Base-by-base conservation (phyloP, 345 rosid genomes). In the Euphorbia peplus region DNA sequence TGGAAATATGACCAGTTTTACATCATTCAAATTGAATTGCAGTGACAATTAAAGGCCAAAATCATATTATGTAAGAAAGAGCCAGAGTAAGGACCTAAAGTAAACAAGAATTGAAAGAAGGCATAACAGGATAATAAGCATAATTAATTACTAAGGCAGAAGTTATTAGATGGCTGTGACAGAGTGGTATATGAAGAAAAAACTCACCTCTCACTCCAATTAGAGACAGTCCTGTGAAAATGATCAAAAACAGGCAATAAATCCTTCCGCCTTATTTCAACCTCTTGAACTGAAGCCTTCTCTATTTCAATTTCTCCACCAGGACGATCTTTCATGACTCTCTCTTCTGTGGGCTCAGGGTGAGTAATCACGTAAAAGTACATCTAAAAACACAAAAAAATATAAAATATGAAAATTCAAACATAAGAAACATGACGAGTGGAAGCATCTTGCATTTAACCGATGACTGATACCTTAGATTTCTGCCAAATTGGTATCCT, bases 401-500 rank as follows among this genome's bases (percentile, higher is more conserved):
- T n/a, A n/a, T n/a, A n/a, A n/a, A n/a, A n/a, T n/a, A n/a, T n/a
- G n/a, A n/a, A n/a, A 71, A 18, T 63, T 47, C 61, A 69, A 52
- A 67, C 42, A 41, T 47, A 48, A 80, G 67, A 73, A 58, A 29
- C 52, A 13, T 21, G 24, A 42, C 3, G 1, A 73, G 35, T 19
- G 60, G 32, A 29, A 65, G 50, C 51, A 70, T 30, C 60, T 60
- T 44, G 28, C 15, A 37, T 76, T 30, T 46, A 11, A 2, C 67
- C 63, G 13, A 50, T 19, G 11, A 48, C 32, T 63, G 8, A 60
- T 74, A 95, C 99, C 98, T 92, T 86, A 32, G 86, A 80, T 54
- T 92, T 89, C 74, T 88, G 92, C 98, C 99, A 95, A 72, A 90
- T 71, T 15, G 90, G 87, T 60, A 85, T 80, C 80, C 99, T 90